A percentile compares a stretch with the other conserved stretches of the same genome.
phyloP scores from a whole-genome alignment of 2,329 filamentous ascomycete genomes.

The Fusarium sp. region DNA sequence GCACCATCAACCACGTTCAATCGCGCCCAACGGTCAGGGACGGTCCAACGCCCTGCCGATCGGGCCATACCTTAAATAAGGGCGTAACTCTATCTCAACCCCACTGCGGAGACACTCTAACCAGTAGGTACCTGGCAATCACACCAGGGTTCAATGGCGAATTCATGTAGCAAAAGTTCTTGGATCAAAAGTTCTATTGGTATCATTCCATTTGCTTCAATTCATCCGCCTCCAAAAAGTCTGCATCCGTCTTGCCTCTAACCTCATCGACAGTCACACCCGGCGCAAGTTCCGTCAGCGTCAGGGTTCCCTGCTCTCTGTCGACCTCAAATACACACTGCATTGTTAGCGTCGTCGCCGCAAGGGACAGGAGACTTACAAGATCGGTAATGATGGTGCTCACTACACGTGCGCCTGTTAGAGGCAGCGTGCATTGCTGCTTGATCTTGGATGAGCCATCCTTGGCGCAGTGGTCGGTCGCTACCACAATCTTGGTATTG shows the following conservation, averaged over 20 bases:
- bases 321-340: conserved; percentile 80
- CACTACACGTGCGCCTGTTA: conserved; percentile 76
- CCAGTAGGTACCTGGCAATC: neutral
- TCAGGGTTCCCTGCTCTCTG: conserved; percentile 70
- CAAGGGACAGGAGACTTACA: conserved; percentile 59
- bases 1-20: conserved; percentile 20
- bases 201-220: conserved; percentile 62
- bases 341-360: conserved; percentile 15
- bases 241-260: conserved; percentile 76
- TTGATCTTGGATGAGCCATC: conserved; percentile 77
- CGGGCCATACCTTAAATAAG: conserved; percentile 34
- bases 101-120: conserved; percentile 13
- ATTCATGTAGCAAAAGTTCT: conserved; percentile 28
- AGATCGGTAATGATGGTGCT: conserved; percentile 81
- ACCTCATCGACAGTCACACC: conserved; percentile 78
- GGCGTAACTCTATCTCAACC: conserved; percentile 50
- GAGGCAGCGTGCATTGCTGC: conserved; percentile 71
- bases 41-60: conserved; percentile 30
- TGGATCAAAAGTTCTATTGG: conserved; percentile 12
- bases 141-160: conserved; percentile 24
- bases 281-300: conserved; percentile 78
- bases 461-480: conserved; percentile 78
- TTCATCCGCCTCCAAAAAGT: conserved; percentile 72
- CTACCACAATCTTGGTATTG: conserved; percentile 78
- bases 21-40: neutral